phyloP scores from a whole-genome alignment of 2,329 filamentous ascomycete species.

The Ceratocystis destructans region DNA sequence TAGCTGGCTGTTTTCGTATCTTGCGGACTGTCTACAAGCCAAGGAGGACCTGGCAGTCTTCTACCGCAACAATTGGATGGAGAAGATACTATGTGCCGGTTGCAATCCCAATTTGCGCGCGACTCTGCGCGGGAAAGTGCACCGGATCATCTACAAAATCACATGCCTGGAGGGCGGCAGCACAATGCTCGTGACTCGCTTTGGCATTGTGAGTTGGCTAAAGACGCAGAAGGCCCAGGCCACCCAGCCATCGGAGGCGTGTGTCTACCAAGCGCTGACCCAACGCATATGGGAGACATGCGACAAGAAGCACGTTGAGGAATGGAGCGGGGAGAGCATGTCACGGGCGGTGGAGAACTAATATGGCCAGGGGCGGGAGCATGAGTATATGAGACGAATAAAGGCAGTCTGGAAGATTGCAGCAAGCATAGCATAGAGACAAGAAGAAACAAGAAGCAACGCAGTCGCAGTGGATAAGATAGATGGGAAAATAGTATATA shows the following conservation, averaged over 20 bases:
- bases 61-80: constrained; percentile 53
- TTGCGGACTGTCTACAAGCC: constrained; percentile 53
- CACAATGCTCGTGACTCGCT: constrained; percentile 66
- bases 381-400: too few species aligned
- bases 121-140: constrained; percentile 44
- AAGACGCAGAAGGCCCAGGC: constrained; percentile 14
- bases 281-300: constrained; percentile 48
- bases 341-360: constrained; percentile 11
- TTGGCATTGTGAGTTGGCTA: constrained; percentile 63
- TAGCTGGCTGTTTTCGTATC: constrained; percentile 58
- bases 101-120: constrained; percentile 50
- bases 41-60: constrained; percentile 46
- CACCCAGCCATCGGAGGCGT: constrained; percentile 38
- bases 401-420: neutral
- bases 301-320: constrained; percentile 36
- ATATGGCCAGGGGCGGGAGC: neutral
- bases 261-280: constrained; percentile 41
- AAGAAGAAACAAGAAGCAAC: neutral
- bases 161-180: constrained; percentile 57
- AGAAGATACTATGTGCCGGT: constrained; percentile 58
- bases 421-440: neutral
- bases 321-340: constrained; percentile 19
- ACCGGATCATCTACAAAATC: constrained; percentile 51
- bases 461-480: neutral
- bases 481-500: neutral